Base-by-base conservation (phyloP, 768 basidiomycete genomes). In the Agaricus subrufescens region DNA sequence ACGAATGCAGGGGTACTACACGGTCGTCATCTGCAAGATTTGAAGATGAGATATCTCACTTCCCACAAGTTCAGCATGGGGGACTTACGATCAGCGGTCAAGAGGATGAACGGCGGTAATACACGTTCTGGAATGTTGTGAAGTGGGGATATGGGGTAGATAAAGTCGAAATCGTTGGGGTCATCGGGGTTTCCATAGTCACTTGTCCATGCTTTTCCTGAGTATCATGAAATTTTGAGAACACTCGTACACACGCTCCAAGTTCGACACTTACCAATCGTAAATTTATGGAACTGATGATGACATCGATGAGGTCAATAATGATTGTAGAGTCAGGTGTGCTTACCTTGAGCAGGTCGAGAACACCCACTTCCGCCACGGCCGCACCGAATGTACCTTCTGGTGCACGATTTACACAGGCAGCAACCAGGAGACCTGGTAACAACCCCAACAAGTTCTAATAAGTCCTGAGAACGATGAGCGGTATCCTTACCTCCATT, bases 1-100 rank as follows among this genome's bases (percentile, higher is more conserved):
- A 91, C 8, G 89, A 89, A 69, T 92, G 91, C 66, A 90, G 73
- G 1, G 89, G 89, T 4, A 92, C 89, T n/a, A 93, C 91, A 34
- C 91, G 85, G 63, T 91, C 89, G 61, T 92, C 91, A 59, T 90
- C 89, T 90, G 62, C 11, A 31, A 23, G 39, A 31, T 48, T 46
- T 29, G 46, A 46, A 51, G 39, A 8, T 51, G 7, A 51, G 25
- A 15, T 19, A 12, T 43, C 45, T 46, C 23, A 40, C 31, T 50
- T 29, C 50, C 43, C 34, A 43, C 14, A 39, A 10, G 23, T 46
- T 23, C 40, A 47, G 45, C 34, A 30, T 23, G 54, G 30, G 43
- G 31, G 44, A 77, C 87, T 60, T 67, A 91, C 87, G 88, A 67
- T 89, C 89, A 15, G 87, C 89, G n/a, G 89, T 91, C 65, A 87